A percentile compares a stretch with the other conserved stretches of the same genome.
These are phyloP conservation scores for Alternaria ventricosa DNA, from an alignment of 2,329 filamentous ascomycete species.

Conservation along the genomic window DNA sequence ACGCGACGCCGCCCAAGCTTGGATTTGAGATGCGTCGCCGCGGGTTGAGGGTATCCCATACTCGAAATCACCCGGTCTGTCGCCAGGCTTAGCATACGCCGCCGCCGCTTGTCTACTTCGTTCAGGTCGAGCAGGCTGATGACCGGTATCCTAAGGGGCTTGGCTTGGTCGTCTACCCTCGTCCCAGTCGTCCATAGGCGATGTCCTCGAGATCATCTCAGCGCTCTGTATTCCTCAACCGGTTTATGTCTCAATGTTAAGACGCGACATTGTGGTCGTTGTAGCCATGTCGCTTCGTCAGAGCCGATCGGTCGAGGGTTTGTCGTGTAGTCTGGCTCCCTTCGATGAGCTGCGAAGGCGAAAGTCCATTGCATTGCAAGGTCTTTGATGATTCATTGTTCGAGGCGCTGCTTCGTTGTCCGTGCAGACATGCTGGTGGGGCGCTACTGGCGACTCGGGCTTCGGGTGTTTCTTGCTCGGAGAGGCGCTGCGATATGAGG, in stretches of 20 bases:
- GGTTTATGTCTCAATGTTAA: not conserved
- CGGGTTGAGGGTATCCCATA: not conserved
- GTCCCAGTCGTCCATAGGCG: not conserved
- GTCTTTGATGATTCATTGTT: not conserved
- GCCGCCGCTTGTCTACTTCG: not conserved
- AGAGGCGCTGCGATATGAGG: not conserved
- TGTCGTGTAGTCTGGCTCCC: not conserved
- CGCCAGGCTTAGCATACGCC: not conserved
- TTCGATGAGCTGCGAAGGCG: not conserved
- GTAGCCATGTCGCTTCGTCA: not conserved
- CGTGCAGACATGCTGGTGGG: not conserved
- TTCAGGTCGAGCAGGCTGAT: not conserved
- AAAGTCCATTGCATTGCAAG: not conserved
- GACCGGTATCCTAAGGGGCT: not conserved
- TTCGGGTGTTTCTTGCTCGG: not conserved
- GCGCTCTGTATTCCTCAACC: not conserved
- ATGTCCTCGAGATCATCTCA: not conserved
- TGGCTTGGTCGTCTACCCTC: not conserved
- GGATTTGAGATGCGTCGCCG: too few relatives aligned
- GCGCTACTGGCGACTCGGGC: not conserved
- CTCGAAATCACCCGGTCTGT: not conserved
- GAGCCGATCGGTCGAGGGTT: not conserved
- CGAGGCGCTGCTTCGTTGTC: not conserved
- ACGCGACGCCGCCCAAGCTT: not conserved
- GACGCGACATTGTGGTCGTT: not conserved